phyloP scores from a whole-genome alignment of 139 green algal genomes.

The Deuterostichococcus epilithicus region DNA sequence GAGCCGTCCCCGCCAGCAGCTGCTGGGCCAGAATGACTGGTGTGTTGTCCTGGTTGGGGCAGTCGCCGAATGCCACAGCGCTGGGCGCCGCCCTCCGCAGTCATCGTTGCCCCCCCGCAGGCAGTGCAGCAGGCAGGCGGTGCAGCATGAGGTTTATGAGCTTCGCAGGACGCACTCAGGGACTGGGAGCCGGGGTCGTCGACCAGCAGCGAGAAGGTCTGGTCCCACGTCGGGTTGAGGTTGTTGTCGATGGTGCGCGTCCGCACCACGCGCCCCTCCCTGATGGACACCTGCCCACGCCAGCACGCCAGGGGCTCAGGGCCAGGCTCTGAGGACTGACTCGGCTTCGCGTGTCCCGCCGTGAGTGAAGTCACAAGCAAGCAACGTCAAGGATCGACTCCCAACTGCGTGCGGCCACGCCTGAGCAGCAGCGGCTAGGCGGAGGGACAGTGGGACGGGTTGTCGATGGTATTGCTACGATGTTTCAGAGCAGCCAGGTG shows the following conservation, averaged over 20 bases:
- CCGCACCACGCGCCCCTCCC: neutral
- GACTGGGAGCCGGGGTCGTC: constrained; percentile 52
- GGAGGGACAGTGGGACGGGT: neutral
- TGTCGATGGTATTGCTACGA: neutral
- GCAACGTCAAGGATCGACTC: constrained; percentile 27
- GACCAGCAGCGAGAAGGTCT: constrained; percentile 62
- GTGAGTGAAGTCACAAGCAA: neutral
- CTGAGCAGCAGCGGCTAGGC: neutral
- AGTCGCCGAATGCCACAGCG: no score
- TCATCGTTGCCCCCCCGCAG: no score
- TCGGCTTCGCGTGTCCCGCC: neutral
- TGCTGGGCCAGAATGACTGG: no score
- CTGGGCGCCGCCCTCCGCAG: no score
- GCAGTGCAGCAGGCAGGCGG: no score
- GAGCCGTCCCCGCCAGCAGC: no score
- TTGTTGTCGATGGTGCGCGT: constrained; percentile 34
- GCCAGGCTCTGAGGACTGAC: no score
- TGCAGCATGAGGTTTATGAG: no score
- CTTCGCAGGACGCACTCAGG: constrained; percentile 31
- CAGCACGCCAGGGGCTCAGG: no score
- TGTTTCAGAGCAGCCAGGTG: no score
- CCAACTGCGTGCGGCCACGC: constrained; percentile 8
- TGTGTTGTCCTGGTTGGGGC: no score
- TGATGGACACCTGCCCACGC: constrained; percentile 13
- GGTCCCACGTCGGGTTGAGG: constrained; percentile 44